A percentile compares a stretch with the other conserved stretches of the same genome.
Evolutionary conservation across 768 basidiomycete species (phyloP).

Genomic region (Calocera viscosa): DNA sequence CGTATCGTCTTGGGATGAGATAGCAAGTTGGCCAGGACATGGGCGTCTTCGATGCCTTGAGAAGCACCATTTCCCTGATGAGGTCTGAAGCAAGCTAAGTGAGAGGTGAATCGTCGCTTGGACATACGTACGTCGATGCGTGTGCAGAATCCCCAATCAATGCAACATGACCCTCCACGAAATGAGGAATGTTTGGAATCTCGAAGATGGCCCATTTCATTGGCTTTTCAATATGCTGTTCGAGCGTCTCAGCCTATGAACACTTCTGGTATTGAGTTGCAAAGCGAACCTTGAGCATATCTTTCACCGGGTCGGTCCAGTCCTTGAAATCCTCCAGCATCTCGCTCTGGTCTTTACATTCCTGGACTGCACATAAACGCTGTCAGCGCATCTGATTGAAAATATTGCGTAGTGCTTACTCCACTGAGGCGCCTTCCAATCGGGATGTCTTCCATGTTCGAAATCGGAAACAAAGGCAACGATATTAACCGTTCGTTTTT

Average conservation of each 20-base stretch:
- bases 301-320: slow-evolving; percentile 51
- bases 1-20: slow-evolving; percentile 14
- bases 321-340: slow-evolving; percentile 34
- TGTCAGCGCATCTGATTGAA: neutral
- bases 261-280: neutral
- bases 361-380: neutral
- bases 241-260: slow-evolving; percentile 2
- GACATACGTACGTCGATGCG: neutral
- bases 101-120: neutral
- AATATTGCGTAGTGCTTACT: neutral
- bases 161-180: slow-evolving; percentile 40
- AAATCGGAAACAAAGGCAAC: slow-evolving; percentile 43
- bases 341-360: slow-evolving; percentile 26
- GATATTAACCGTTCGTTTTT: slow-evolving; percentile 47
- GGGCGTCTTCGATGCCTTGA: slow-evolving; percentile 20
- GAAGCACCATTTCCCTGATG: slow-evolving; percentile 46
- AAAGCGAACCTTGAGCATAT: slow-evolving; percentile 41
- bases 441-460: slow-evolving; percentile 36
- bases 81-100: slow-evolving; percentile 22
- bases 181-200: slow-evolving; percentile 39
- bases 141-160: slow-evolving; percentile 6
- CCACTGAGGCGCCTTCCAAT: neutral
- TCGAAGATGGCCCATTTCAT: slow-evolving; percentile 54
- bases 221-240: slow-evolving; percentile 42
- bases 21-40: slow-evolving; percentile 21